Evolutionary conservation across 2,329 filamentous ascomycete genomes (phyloP), one percentile per base, ranked within the genome.

Genomic region (Immersiporthe knoxdaviesiana): DNA sequence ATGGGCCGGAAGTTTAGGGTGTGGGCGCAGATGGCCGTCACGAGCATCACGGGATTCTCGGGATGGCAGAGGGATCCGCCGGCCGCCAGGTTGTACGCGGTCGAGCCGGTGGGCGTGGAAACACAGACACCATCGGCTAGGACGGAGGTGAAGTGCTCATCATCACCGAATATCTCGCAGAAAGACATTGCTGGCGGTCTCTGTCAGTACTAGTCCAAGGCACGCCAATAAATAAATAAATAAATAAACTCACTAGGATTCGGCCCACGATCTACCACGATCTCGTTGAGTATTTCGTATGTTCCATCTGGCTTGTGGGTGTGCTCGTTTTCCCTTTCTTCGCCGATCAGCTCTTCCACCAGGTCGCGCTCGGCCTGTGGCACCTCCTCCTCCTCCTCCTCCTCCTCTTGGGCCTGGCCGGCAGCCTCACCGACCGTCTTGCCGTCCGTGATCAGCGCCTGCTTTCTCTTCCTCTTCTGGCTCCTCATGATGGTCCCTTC

Each of bases 1-100:
- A 98, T 96, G n/a, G 95, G 95, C 14, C 96, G 87, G 85, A 98
- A 98, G 2, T 93, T 97, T 3, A 98, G 85, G 0, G 95, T 97
- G 79, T 98, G 95, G 1, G 96, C 93, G 78, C 94, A 97, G 68
- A 98, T 97, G 63, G 95, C 92, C 0, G 94, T 97, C 7, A 98
- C 89, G 1, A 98, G 88, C 80, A 98, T 97, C 62, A 97, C 94
- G 0, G 95, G 96, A 78, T 97, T 98, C 75, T 98, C 96, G 0
- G 95, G 95, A 77, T 98, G 95, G 76, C 94, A 97, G 32, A 98
- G 86, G 3, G 93, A 97, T 27, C 95, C 95, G n/a, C 96, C 96
- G 0, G 95, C 94, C 0, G 94, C 95, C 27, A 98, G 90, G 77
- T 97, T 97, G 81, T 98, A 98, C 24, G 95, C 95, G 18, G 95